A percentile compares a stretch with the other conserved stretches of the same genome.
Conservation (phyloP, 176 grass and related monocot species). For the Thinopyrum elongatum region DNA sequence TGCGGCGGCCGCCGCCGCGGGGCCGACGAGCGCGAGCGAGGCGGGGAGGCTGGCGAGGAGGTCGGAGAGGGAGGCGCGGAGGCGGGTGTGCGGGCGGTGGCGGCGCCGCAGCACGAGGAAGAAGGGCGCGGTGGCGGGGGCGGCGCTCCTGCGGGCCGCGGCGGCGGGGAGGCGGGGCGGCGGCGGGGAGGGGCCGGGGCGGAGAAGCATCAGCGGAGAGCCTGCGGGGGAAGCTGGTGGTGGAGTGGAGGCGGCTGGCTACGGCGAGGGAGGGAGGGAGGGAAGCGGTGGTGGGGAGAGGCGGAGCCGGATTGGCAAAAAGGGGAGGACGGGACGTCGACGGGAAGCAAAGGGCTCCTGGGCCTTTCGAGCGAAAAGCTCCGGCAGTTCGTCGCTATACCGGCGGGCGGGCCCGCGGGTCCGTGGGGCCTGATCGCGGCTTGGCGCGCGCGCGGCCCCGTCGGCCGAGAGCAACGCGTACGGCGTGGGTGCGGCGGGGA, state of each 20-base stretch:
- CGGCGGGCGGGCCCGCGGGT: neutral
- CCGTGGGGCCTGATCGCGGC: neutral
- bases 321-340: slow-evolving; percentile 21
- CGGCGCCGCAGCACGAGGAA: slow-evolving; percentile 17
- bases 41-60: slow-evolving; percentile 46
- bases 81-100: neutral
- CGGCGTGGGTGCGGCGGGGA: neutral
- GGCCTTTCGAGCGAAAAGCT: slow-evolving; percentile 10
- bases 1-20: slow-evolving; percentile 46
- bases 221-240: neutral
- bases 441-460: neutral
- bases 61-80: slow-evolving; percentile 47
- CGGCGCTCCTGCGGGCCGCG: slow-evolving; percentile 14
- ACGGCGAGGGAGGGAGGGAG: neutral
- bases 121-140: slow-evolving; percentile 14
- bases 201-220: slow-evolving; percentile 54
- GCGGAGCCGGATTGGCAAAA: slow-evolving; percentile 19
- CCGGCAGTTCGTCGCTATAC: neutral
- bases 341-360: neutral
- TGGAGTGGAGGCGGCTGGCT: neutral
- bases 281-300: slow-evolving; percentile 39
- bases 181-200: slow-evolving; percentile 4
- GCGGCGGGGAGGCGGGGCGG: neutral
- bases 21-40: slow-evolving; percentile 58
- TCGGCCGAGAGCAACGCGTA: neutral